Evolutionary conservation across 495 filamentous ascomycete genomes (phyloP), one percentile per base, ranked within the genome.

Genomic region (Hypomontagnella monticulosa): DNA sequence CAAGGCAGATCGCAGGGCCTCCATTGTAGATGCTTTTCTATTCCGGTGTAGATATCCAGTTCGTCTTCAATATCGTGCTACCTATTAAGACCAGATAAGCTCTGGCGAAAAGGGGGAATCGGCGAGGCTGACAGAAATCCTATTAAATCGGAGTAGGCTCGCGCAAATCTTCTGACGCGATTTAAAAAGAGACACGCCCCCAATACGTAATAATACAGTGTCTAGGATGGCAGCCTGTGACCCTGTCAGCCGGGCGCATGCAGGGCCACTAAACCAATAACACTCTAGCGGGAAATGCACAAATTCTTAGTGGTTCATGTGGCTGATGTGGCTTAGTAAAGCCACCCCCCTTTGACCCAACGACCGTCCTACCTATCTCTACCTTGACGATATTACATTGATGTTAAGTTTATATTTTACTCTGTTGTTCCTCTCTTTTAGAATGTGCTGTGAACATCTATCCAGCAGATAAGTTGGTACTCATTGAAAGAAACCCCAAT

Each of bases 1-100:
- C 69, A 97, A 79, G 50, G 85, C 83, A 40, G 85, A 79, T 71
- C 89, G 80, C 44, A 93, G 73, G 42, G 83, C 76, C 44, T 87
- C 84, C 77, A 85, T 84, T 44, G 52, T 46, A 43, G 20, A 10
- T 47, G 18, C 6, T 49, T 38, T 15, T 10, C 19, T 61, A 32
- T n/a, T 23, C 37, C 14, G 42, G 9, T 6, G 15, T 40, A 14
- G 18, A 37, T 43, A 7, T 8, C 8, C 15, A 15, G 12, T 43
- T 43, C 15, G 9, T 43, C 34, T 53, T 4, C 41, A 11, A 19
- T 36, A 51, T 11, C 32, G 14, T 11, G 30, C n/a, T 51, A n/a
- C 23, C 9, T 42, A 41, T 10, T 49, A 20, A 55, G 51, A 34
- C 42, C 59, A 55, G 30, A 19, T 50, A 37, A 18, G 19, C 50